Evolutionary conservation across 2,329 filamentous ascomycete genomes (phyloP).

Genomic region (Kalmusia sp.): DNA sequence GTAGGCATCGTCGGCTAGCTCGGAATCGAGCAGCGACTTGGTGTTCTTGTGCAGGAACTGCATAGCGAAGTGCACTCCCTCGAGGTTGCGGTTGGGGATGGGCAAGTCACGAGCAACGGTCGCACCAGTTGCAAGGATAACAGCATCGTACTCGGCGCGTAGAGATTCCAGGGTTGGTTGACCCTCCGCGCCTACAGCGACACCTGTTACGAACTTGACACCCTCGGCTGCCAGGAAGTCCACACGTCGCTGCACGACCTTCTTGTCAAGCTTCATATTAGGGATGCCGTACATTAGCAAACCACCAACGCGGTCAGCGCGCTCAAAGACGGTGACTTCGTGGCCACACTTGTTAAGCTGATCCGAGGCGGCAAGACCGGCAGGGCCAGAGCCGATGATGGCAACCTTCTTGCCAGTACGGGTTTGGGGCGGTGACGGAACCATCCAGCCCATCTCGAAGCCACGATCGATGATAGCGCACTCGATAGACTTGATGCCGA

Average conservation of each 20-base stretch:
- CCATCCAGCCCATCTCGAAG: conserved; percentile 98
- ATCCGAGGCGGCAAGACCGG: conserved; percentile 88
- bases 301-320: conserved; percentile 87
- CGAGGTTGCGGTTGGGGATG: conserved; percentile 84
- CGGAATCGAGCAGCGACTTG: conserved; percentile 93
- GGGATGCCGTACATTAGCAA: conserved; percentile 98
- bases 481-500: conserved; percentile 98
- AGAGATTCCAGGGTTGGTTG: conserved; percentile 73
- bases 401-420: conserved; percentile 90
- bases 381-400: conserved; percentile 89
- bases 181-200: conserved; percentile 79
- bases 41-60: conserved; percentile 97
- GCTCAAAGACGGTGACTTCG: conserved; percentile 88
- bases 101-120: conserved; percentile 93
- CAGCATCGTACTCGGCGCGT: conserved; percentile 77
- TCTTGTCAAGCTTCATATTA: conserved; percentile 99
- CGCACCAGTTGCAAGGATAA: conserved; percentile 89
- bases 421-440: conserved; percentile 76
- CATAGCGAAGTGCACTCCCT: conserved; percentile 96
- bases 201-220: conserved; percentile 79
- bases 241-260: conserved; percentile 91
- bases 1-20: conserved; percentile 82
- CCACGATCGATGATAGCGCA: conserved; percentile 97
- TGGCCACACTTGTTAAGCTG: conserved; percentile 95
- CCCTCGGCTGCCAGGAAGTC: conserved; percentile 95